phyloP scores from a whole-genome alignment of 768 basidiomycete genomes.

The Suillus clintonianus region DNA sequence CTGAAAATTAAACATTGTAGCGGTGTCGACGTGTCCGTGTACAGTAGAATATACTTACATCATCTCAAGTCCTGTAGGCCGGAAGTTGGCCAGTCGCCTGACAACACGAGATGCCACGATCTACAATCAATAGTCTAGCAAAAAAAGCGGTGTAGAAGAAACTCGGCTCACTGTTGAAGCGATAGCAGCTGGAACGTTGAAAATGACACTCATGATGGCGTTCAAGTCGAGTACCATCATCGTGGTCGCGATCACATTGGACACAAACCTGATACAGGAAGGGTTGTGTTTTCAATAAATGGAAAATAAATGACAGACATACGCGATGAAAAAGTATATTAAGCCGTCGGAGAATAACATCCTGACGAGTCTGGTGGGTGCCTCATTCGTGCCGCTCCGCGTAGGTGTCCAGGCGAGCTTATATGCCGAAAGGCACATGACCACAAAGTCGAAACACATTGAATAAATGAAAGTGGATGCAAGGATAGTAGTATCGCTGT shows the following conservation, averaged over 20 bases:
- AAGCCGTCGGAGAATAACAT: conserved; percentile 75
- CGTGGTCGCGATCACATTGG: conserved; percentile 45
- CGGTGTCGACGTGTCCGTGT: background rate
- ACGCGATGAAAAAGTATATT: conserved; percentile 78
- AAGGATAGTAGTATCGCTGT: conserved; percentile 63
- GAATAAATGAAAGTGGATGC: conserved; percentile 76
- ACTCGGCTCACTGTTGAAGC: conserved; percentile 45
- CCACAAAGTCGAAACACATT: conserved; percentile 70
- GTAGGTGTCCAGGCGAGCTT: conserved; percentile 46
- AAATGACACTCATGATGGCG: conserved; percentile 64
- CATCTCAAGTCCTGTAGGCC: conserved; percentile 24
- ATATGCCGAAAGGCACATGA: conserved; percentile 59
- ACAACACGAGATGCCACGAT: conserved; percentile 63
- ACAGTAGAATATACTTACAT: conserved; percentile 20
- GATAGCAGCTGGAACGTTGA: conserved; percentile 65
- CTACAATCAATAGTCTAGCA: conserved; percentile 27
- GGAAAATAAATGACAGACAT: conserved; percentile 39
- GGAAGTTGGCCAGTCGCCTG: conserved; percentile 57
- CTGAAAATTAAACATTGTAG: background rate
- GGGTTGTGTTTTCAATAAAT: background rate
- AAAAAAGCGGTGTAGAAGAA: background rate
- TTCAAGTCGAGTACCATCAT: conserved; percentile 72
- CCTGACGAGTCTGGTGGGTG: conserved; percentile 49
- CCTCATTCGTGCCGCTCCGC: conserved; percentile 21
- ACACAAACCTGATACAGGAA: conserved; percentile 34